Evolutionary conservation across 495 filamentous ascomycete genomes (phyloP).

Genomic region (Penicillium arizonense): DNA sequence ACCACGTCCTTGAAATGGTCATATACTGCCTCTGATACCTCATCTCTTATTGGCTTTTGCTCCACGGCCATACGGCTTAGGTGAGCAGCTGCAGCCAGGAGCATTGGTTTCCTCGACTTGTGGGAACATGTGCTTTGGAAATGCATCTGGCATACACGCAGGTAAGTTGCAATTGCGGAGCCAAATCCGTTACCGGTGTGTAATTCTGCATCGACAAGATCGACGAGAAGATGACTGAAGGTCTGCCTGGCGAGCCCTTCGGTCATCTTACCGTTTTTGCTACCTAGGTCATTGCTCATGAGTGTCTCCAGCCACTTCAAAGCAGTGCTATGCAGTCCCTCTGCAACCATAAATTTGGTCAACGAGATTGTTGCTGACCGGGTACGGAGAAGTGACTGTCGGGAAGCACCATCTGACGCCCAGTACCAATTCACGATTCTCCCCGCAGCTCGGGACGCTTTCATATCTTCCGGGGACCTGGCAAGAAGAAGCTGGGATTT

Average conservation of each 20-base stretch:
- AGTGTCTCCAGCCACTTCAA: constrained; percentile 37
- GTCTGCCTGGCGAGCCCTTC: constrained; percentile 15
- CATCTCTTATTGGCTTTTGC: constrained; percentile 12
- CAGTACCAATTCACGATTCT: constrained; percentile 41
- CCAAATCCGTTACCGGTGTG: constrained; percentile 32
- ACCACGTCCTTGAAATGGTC: constrained; percentile 30
- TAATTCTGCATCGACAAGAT: constrained; percentile 34
- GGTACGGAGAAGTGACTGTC: constrained; percentile 28
- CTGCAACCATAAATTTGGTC: constrained; percentile 41
- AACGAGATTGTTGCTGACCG: constrained; percentile 13
- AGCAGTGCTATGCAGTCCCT: constrained; percentile 33
- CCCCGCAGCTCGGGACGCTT: constrained; percentile 31
- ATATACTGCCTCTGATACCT: constrained; percentile 24
- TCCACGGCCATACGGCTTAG: constrained; percentile 25
- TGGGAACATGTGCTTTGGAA: constrained; percentile 11
- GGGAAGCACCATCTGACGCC: constrained; percentile 31
- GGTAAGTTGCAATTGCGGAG: constrained; percentile 31
- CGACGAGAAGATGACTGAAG: constrained; percentile 27
- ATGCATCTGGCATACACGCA: constrained; percentile 24
- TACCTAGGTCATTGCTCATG: constrained; percentile 27
- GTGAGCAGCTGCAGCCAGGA: constrained; percentile 24
- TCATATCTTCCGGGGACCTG: constrained; percentile 25
- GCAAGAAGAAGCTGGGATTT: constrained; percentile 34
- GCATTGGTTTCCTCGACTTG: constrained; percentile 15
- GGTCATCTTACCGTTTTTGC: constrained; percentile 21